phyloP scores from a whole-genome alignment of 305 asterid genomes.

The Euphrasia arctica region DNA sequence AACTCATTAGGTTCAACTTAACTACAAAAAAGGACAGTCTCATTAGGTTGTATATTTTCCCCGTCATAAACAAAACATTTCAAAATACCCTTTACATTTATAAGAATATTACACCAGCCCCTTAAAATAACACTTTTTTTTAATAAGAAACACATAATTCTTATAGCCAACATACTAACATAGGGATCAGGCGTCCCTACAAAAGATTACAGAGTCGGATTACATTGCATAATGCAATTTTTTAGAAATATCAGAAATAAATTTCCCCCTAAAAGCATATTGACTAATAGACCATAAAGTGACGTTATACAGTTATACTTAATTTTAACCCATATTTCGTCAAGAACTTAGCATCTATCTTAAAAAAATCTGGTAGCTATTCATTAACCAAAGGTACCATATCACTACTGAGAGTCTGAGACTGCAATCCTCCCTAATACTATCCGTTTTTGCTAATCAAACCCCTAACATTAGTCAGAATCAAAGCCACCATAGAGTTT shows the following conservation, averaged over 20 bases:
- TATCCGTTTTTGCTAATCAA: background rate
- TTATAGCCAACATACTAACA: background rate
- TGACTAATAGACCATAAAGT: background rate
- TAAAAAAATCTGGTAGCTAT: background rate
- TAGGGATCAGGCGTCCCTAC: background rate
- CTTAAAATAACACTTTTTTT: too few relatives aligned
- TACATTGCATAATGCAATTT: too few relatives aligned
- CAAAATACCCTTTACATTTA: too few relatives aligned
- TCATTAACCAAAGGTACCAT: background rate
- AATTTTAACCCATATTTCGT: background rate
- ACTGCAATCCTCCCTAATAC: background rate
- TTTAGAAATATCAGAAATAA: too few relatives aligned
- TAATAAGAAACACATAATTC: too few relatives aligned
- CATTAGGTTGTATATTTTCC: too few relatives aligned
- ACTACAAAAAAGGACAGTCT: background rate
- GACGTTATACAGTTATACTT: background rate
- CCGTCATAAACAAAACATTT: background rate
- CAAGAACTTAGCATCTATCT: background rate
- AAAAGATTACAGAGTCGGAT: too few relatives aligned
- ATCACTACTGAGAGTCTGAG: background rate
- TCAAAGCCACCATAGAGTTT: background rate
- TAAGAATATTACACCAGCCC: too few relatives aligned
- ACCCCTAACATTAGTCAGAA: background rate
- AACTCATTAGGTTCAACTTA: background rate
- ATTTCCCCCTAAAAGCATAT: background rate